These are phyloP conservation scores for Candida berthetii DNA, from an alignment of 805 yeast species.

Conservation along the genomic window DNA sequence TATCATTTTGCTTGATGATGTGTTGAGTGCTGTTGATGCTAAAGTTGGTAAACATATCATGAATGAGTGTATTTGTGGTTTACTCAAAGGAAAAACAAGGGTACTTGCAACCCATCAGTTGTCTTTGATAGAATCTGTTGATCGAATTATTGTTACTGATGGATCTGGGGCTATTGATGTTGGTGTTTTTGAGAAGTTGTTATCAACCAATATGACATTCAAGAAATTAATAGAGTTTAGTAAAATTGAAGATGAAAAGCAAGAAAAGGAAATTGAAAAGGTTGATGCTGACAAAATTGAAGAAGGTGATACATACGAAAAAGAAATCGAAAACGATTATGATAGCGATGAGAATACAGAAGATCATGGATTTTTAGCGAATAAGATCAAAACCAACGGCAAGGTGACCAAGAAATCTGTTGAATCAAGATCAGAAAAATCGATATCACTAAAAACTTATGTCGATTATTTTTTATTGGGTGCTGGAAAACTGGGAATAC, in stretches of 20 bases:
- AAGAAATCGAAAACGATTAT: too few species aligned
- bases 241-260: constrained; percentile 23
- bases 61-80: constrained; percentile 49
- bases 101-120: constrained; percentile 75
- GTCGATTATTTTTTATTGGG: constrained; percentile 37
- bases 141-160: constrained; percentile 51
- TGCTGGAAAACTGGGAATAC: constrained; percentile 31
- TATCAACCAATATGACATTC: constrained; percentile 38
- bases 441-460: constrained; percentile 27
- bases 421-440: constrained; percentile 12
- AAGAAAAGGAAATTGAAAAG: constrained; percentile 15
- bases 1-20: constrained; percentile 64
- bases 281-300: constrained; percentile 19
- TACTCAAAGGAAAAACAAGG: constrained; percentile 49
- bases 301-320: too few species aligned
- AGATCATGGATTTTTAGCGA: too few species aligned
- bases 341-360: too few species aligned
- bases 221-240: constrained; percentile 43
- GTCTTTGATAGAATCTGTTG: constrained; percentile 56
- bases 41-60: constrained; percentile 69
- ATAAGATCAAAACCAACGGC: too few species aligned
- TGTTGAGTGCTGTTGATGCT: constrained; percentile 73
- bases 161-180: constrained; percentile 54
- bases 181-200: constrained; percentile 58
- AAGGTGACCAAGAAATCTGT: too few species aligned